phyloP scores from a whole-genome alignment of 441 rosid species.

The Flueggea neowawraea region DNA sequence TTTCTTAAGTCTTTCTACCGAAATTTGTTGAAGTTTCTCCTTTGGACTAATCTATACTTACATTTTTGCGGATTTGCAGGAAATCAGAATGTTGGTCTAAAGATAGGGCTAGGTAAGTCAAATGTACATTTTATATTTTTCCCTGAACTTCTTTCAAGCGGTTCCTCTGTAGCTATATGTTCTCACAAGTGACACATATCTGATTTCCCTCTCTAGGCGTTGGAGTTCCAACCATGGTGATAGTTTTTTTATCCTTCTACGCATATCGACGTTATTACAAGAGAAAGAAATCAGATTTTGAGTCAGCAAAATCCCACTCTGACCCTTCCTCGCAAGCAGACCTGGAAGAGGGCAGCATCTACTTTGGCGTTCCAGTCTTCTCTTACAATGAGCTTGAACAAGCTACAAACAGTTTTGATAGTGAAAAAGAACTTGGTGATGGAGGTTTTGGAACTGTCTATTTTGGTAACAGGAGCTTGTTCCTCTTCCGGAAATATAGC shows the following conservation, averaged over 20 bases:
- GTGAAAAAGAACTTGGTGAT: conserved; percentile 57
- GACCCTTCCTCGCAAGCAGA: conserved; percentile 34
- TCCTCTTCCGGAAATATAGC: too few relatives aligned
- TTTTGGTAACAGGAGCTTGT: conserved; percentile 39
- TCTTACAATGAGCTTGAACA: conserved; percentile 57
- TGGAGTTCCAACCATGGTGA: conserved; percentile 23
- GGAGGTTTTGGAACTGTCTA: conserved; percentile 89
- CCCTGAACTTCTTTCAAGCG: too few relatives aligned
- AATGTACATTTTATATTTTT: too few relatives aligned
- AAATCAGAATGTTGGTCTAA: too few relatives aligned
- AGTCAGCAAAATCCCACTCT: conserved; percentile 17
- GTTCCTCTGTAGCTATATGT: neutral
- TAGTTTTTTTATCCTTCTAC: conserved; percentile 19
- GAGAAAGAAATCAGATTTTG: conserved; percentile 18
- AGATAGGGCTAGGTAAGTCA: too few relatives aligned
- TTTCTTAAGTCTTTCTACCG: too few relatives aligned
- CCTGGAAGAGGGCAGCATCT: conserved; percentile 36
- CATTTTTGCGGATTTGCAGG: too few relatives aligned
- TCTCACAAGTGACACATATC: neutral
- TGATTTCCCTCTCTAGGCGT: conserved; percentile 27
- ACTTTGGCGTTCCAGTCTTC: conserved; percentile 58
- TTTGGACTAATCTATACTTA: too few relatives aligned
- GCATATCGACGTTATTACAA: conserved; percentile 11
- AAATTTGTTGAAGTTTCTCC: too few relatives aligned
- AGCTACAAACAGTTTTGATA: conserved; percentile 62